A percentile compares a stretch with the other conserved stretches of the same genome.
Conservation (phyloP, 2,329 filamentous ascomycete genomes). For the Alternaria brassicae region DNA sequence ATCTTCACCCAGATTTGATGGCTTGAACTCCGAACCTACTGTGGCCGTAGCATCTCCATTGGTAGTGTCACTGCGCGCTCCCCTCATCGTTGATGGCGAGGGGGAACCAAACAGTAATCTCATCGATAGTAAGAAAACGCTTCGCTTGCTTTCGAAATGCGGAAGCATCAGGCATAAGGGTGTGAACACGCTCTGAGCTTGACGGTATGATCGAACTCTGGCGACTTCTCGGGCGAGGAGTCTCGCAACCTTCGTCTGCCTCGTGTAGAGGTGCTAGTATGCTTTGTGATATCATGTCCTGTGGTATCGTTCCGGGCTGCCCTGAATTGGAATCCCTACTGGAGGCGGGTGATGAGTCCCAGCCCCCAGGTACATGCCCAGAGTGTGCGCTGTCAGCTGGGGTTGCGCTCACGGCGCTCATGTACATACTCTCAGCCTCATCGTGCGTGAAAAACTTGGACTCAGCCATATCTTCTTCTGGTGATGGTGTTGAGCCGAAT, state of each 20-base stretch:
- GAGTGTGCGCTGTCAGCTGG: conserved; percentile 29
- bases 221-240: conserved; percentile 47
- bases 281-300: conserved; percentile 42
- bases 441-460: conserved; percentile 80
- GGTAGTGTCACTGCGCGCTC: background rate
- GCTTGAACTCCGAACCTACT: conserved; percentile 31
- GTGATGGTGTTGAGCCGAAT: conserved; percentile 11
- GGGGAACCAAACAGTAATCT: conserved; percentile 50
- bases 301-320: conserved; percentile 35
- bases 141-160: conserved; percentile 35
- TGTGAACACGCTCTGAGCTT: conserved; percentile 2
- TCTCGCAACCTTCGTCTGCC: conserved; percentile 48
- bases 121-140: conserved; percentile 47
- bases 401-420: conserved; percentile 68
- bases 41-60: conserved; percentile 20
- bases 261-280: conserved; percentile 40
- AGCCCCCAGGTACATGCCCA: conserved; percentile 52
- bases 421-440: conserved; percentile 86
- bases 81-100: conserved; percentile 33
- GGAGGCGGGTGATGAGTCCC: conserved; percentile 49
- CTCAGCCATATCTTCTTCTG: conserved; percentile 41
- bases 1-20: conserved; percentile 43
- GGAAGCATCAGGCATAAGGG: conserved; percentile 1
- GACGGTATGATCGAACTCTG: conserved; percentile 34
- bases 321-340: conserved; percentile 40